These are phyloP conservation scores for Phytophthora fragariae DNA, from an alignment of 352 stramenopile species.

Conservation along the genomic window DNA sequence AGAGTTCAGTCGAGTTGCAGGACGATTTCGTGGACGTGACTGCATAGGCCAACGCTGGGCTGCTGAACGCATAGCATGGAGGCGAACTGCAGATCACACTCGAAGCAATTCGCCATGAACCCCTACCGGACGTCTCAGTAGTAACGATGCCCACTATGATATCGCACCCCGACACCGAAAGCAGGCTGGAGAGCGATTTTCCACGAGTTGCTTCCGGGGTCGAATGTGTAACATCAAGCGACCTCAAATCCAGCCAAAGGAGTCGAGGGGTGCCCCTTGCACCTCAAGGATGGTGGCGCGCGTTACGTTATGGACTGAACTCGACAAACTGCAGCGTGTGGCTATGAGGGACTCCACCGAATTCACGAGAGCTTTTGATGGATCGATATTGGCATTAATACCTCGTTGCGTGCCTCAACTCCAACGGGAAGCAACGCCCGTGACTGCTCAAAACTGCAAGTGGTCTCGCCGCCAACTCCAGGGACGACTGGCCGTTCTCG, in stretches of 20 bases:
- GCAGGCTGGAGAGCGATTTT: background rate
- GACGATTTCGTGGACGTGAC: slow-evolving; percentile 4
- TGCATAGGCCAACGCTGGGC: background rate
- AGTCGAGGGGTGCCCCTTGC: slow-evolving; percentile 10
- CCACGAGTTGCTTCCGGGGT: slow-evolving; percentile 4
- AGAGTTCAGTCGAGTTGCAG: slow-evolving; percentile 28
- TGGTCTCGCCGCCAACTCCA: slow-evolving; percentile 20
- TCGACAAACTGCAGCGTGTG: slow-evolving; percentile 23
- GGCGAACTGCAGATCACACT: background rate
- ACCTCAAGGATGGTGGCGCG: slow-evolving; percentile 14
- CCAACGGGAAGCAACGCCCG: slow-evolving; percentile 25
- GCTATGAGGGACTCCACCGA: slow-evolving; percentile 12
- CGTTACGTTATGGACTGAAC: slow-evolving; percentile 40
- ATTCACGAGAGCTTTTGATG: slow-evolving; percentile 10
- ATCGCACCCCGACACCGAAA: background rate
- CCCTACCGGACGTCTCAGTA: slow-evolving; percentile 19
- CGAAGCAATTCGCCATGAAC: slow-evolving; percentile 13
- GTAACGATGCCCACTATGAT: slow-evolving; percentile 12
- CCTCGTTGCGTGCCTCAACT: slow-evolving; percentile 21
- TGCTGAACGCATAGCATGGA: background rate
- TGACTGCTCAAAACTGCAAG: slow-evolving; percentile 17
- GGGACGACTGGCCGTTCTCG: slow-evolving; percentile 4
- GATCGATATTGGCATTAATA: slow-evolving; percentile 14
- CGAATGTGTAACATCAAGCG: slow-evolving; percentile 31
- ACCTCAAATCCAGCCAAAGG: slow-evolving; percentile 17